phyloP scores from a whole-genome alignment of 306 rosid genomes.

The Ziziphus jujuba region DNA sequence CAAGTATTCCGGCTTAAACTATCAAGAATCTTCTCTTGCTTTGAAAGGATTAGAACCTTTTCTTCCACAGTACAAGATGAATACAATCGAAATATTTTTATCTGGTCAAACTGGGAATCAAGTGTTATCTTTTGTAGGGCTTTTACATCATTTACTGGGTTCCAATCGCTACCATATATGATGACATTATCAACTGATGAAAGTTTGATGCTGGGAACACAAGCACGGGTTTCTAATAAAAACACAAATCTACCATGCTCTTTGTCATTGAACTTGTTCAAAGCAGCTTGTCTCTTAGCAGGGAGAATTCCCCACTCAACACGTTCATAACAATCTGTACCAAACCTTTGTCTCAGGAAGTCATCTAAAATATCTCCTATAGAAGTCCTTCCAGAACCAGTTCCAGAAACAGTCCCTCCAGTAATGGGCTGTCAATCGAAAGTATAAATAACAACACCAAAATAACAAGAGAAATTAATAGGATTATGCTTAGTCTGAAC shows the following conservation, averaged over 20 bases:
- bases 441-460: conserved; percentile 5
- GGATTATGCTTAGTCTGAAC: background rate
- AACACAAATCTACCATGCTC: conserved; percentile 69
- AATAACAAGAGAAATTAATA: background rate
- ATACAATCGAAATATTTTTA: conserved; percentile 78
- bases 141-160: conserved; percentile 70
- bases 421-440: conserved; percentile 57
- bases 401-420: too few species aligned
- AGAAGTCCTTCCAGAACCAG: conserved; percentile 53
- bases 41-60: conserved; percentile 66
- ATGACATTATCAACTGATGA: conserved; percentile 68
- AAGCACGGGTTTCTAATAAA: conserved; percentile 76
- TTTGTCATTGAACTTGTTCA: conserved; percentile 66
- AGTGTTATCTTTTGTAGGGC: conserved; percentile 77
- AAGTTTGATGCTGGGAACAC: conserved; percentile 61
- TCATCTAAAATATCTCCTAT: conserved; percentile 89
- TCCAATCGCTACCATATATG: conserved; percentile 89
- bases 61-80: conserved; percentile 81
- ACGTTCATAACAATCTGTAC: conserved; percentile 72
- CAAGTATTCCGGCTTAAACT: conserved; percentile 41
- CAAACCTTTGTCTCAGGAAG: conserved; percentile 62
- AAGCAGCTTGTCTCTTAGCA: conserved; percentile 57
- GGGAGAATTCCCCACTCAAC: conserved; percentile 41
- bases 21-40: conserved; percentile 65
- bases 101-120: conserved; percentile 56